phyloP scores from a whole-genome alignment of 176 grass and related monocot species.

The Triticum timopheevii region DNA sequence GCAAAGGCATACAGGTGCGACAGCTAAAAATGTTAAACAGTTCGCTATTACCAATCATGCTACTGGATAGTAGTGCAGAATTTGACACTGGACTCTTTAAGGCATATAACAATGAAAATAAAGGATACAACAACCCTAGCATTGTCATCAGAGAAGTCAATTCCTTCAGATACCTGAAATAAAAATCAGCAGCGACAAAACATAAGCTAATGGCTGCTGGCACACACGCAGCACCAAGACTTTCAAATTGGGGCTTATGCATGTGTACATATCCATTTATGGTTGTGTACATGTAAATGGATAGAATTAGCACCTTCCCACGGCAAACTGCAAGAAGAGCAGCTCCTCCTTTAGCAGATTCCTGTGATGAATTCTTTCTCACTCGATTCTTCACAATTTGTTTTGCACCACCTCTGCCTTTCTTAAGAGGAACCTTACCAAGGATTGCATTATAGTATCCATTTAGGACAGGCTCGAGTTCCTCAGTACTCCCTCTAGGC shows the following conservation, averaged over 20 bases:
- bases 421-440: constrained; percentile 53
- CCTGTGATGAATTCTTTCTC: constrained; percentile 53
- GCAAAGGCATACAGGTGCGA: constrained; percentile 18
- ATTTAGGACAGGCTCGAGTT: constrained; percentile 84
- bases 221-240: constrained; percentile 13
- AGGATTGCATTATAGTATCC: constrained; percentile 88
- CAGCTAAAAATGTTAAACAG: not conserved
- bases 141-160: constrained; percentile 95
- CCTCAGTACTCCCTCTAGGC: constrained; percentile 77
- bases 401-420: constrained; percentile 56
- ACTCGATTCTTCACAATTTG: constrained; percentile 53
- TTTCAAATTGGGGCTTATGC: constrained; percentile 11
- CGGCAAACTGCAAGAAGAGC: constrained; percentile 97
- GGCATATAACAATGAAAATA: constrained; percentile 17
- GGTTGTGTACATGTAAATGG: constrained; percentile 9
- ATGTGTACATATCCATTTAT: constrained; percentile 22
- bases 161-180: constrained; percentile 93
- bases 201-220: constrained; percentile 27
- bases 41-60: not conserved
- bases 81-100: not conserved
- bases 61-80: not conserved
- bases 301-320: constrained; percentile 69
- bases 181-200: constrained; percentile 33
- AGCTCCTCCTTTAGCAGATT: constrained; percentile 65
- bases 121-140: constrained; percentile 99